Conservation (phyloP, 768 basidiomycete species). For the Candolleomyces efflorescens region DNA sequence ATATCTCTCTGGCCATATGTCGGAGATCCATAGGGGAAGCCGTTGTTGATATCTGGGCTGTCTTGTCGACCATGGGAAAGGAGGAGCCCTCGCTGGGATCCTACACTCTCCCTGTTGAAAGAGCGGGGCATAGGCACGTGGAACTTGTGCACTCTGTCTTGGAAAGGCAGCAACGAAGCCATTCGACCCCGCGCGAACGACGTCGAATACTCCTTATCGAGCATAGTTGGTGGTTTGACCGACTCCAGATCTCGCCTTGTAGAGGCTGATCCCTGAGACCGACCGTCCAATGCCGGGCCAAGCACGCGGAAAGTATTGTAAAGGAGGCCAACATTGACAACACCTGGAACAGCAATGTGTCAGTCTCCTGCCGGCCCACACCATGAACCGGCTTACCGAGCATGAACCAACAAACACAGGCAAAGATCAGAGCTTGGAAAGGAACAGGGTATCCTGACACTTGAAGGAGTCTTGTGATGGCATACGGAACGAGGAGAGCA, state of each 20-base stretch:
- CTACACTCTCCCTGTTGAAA: not conserved
- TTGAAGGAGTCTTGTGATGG: constrained; percentile 43
- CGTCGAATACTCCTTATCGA: constrained; percentile 14
- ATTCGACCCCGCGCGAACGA: constrained; percentile 7
- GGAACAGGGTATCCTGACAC: constrained; percentile 48
- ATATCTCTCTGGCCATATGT: not conserved
- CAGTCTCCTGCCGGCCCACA: constrained; percentile 1
- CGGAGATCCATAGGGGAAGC: not conserved
- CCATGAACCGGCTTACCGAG: constrained; percentile 39
- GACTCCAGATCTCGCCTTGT: constrained; percentile 28
- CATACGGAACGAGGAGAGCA: constrained; percentile 54
- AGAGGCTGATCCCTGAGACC: constrained; percentile 16
- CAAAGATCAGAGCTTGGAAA: constrained; percentile 43
- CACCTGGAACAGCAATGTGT: constrained; percentile 33
- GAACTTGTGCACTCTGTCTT: constrained; percentile 5
- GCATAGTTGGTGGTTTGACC: constrained; percentile 19
- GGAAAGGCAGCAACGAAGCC: constrained; percentile 14
- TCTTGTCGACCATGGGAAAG: constrained; percentile 6
- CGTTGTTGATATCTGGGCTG: not conserved
- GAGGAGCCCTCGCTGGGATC: constrained; percentile 2
- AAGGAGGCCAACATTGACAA: constrained; percentile 62
- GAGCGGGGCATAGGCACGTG: not conserved
- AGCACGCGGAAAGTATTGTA: constrained; percentile 67
- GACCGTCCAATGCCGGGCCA: constrained; percentile 43
- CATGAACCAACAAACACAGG: constrained; percentile 45